Conservation (phyloP, 2,329 filamentous ascomycete genomes). For the Colletotrichum tamarilloi region DNA sequence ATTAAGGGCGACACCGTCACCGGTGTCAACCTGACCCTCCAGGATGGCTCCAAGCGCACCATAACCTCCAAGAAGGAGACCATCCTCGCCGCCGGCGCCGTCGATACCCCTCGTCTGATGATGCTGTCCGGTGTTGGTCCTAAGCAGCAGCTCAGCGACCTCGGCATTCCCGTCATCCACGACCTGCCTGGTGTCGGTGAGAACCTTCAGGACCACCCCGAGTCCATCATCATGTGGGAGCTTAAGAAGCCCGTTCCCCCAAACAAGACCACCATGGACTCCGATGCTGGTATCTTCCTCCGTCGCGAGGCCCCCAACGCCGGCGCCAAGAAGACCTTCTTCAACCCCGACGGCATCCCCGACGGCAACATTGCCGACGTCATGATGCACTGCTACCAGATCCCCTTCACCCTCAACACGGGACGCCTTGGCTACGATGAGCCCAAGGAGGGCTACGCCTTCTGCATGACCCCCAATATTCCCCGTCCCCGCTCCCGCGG, state of each 20-base stretch:
- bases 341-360: slow-evolving; percentile 59
- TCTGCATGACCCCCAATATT: slow-evolving; percentile 95
- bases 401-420: slow-evolving; percentile 91
- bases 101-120: slow-evolving; percentile 80
- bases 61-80: slow-evolving; percentile 72
- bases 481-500: slow-evolving; percentile 84
- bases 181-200: slow-evolving; percentile 70
- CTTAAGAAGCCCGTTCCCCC: slow-evolving; percentile 78
- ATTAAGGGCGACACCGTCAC: slow-evolving; percentile 76
- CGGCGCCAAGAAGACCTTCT: slow-evolving; percentile 60
- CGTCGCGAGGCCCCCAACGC: slow-evolving; percentile 81
- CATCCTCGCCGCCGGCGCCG: slow-evolving; percentile 81
- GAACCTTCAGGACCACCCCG: slow-evolving; percentile 69
- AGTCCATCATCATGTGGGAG: slow-evolving; percentile 77
- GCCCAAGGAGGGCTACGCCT: slow-evolving; percentile 78
- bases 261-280: slow-evolving; percentile 92
- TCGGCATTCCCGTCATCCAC: slow-evolving; percentile 66
- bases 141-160: slow-evolving; percentile 61
- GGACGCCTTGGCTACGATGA: slow-evolving; percentile 77
- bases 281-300: slow-evolving; percentile 88
- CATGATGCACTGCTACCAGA: slow-evolving; percentile 99
- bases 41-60: slow-evolving; percentile 62
- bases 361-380: slow-evolving; percentile 85
- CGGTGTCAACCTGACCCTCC: slow-evolving; percentile 75
- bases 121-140: slow-evolving; percentile 69